phyloP scores from a whole-genome alignment of 1,284 basidiomycete genomes.

The Pyrrhoderma lamaoense region DNA sequence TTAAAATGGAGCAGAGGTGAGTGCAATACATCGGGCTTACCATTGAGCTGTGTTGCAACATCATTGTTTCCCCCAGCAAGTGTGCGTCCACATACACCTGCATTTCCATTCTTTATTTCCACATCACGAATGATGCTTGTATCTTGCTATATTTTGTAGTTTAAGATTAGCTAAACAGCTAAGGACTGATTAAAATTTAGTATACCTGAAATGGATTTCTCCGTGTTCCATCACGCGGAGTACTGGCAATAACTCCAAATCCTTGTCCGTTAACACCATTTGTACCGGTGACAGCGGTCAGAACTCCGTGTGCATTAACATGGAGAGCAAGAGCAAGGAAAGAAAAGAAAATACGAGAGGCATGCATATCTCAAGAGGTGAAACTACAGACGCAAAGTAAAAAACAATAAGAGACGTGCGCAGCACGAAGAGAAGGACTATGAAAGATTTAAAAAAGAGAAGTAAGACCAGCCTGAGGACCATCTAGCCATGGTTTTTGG shows the following conservation, averaged over 20 bases:
- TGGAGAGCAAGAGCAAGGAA: constrained; percentile 10
- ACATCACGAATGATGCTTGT: constrained; percentile 22
- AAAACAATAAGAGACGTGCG: constrained; percentile 9
- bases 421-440: constrained; percentile 10
- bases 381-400: background rate
- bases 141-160: constrained; percentile 18
- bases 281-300: constrained; percentile 20
- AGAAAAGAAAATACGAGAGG: background rate
- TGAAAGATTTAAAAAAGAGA: background rate
- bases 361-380: background rate
- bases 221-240: constrained; percentile 21
- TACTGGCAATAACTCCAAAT: constrained; percentile 20
- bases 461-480: constrained; percentile 2
- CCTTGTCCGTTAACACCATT: constrained; percentile 21
- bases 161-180: too few relatives aligned
- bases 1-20: background rate
- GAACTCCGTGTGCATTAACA: constrained; percentile 19
- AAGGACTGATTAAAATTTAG: background rate
- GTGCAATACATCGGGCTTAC: constrained; percentile 3
- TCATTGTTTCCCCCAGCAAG: constrained; percentile 20
- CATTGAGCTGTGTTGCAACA: constrained; percentile 20
- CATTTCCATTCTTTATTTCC: constrained; percentile 19
- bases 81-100: constrained; percentile 22
- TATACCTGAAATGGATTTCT: constrained; percentile 23
- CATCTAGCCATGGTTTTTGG: background rate